Conservation (phyloP, 441 rosid species). For the Populus hybrid region DNA sequence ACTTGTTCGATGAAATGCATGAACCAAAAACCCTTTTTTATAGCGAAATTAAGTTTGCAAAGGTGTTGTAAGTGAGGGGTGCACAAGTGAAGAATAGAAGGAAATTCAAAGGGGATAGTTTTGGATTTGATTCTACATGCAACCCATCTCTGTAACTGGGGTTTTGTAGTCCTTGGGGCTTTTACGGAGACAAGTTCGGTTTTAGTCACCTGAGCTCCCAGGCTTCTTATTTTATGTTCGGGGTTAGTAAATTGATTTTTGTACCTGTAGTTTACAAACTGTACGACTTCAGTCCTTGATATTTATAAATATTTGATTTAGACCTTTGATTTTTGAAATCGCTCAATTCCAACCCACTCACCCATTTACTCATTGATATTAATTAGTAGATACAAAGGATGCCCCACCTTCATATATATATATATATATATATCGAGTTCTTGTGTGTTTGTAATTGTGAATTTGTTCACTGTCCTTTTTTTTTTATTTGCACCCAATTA, state of each 20-base stretch:
- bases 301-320: too few species aligned
- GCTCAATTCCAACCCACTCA: neutral
- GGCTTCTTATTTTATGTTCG: neutral
- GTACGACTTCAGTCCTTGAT: neutral
- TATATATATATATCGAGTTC: too few species aligned
- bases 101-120: too few species aligned
- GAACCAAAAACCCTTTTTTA: neutral
- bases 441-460: neutral
- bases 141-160: neutral
- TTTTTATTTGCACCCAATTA: too few species aligned
- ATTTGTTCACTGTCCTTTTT: neutral
- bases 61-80: neutral
- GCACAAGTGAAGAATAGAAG: neutral
- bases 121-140: neutral
- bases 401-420: too few species aligned
- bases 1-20: constrained; percentile 4
- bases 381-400: too few species aligned
- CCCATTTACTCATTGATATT: too few species aligned
- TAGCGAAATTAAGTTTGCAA: too few species aligned
- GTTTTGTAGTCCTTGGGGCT: neutral
- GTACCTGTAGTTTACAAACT: neutral
- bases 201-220: too few species aligned
- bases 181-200: neutral
- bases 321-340: neutral
- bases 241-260: neutral